These are phyloP conservation scores for Steccherinum ochraceum DNA, from an alignment of 768 basidiomycete species.

Conservation along the genomic window DNA sequence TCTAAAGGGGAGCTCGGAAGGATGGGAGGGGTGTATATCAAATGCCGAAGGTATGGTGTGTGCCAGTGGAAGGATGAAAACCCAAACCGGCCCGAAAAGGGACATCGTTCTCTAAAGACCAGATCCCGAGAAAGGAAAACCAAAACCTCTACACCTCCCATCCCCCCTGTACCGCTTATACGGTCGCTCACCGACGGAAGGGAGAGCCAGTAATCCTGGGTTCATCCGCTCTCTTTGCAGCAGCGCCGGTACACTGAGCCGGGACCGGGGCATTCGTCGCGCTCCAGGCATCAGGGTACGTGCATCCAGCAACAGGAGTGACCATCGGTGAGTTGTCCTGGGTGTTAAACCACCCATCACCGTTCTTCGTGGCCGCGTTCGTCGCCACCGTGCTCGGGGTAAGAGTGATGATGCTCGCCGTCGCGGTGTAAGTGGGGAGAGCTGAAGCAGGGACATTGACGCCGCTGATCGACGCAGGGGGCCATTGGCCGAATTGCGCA, in stretches of 20 bases:
- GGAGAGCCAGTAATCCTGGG: no score
- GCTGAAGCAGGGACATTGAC: slow-evolving; percentile 33
- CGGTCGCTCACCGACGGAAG: no score
- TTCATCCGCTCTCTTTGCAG: slow-evolving; percentile 12
- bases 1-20: no score
- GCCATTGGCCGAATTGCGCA: slow-evolving; percentile 42
- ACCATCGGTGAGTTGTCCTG: slow-evolving; percentile 43
- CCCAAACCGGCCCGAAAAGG: no score
- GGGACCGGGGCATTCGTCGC: slow-evolving; percentile 26
- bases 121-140: no score
- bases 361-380: slow-evolving; percentile 8
- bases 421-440: slow-evolving; percentile 60
- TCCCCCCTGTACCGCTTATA: no score
- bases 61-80: no score
- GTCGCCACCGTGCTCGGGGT: slow-evolving; percentile 42
- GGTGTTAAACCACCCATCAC: slow-evolving; percentile 46
- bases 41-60: no score
- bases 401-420: slow-evolving; percentile 48
- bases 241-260: slow-evolving; percentile 26
- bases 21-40: no score
- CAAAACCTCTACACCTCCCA: no score
- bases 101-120: no score
- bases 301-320: slow-evolving; percentile 54
- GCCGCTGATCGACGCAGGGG: slow-evolving; percentile 42
- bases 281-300: slow-evolving; percentile 59